Conservation (phyloP, 148 eudicot species). For the Nepenthes gracilis region DNA sequence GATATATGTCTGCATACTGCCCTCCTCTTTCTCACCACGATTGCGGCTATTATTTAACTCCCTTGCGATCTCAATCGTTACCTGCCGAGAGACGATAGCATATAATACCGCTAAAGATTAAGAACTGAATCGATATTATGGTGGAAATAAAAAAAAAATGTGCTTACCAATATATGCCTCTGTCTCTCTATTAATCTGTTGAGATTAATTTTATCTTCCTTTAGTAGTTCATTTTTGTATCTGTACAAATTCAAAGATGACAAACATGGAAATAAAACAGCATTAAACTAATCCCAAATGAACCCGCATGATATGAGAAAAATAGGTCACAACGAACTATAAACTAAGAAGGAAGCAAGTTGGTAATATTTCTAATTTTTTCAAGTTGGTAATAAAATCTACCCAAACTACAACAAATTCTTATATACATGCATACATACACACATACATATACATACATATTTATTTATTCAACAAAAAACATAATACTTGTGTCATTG, state of each 20-base stretch:
- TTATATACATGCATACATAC: too few species aligned
- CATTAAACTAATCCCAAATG: background rate
- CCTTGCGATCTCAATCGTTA: constrained; percentile 73
- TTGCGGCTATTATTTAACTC: constrained; percentile 71
- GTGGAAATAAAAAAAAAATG: background rate
- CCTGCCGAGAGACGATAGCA: constrained; percentile 27
- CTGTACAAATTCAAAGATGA: constrained; percentile 17
- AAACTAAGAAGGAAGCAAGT: too few species aligned
- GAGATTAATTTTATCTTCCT: constrained; percentile 68
- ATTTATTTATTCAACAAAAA: too few species aligned
- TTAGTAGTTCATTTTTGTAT: constrained; percentile 67
- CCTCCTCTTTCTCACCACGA: constrained; percentile 77
- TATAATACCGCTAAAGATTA: background rate
- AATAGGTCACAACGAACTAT: too few species aligned
- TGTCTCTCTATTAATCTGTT: constrained; percentile 43
- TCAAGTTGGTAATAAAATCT: too few species aligned
- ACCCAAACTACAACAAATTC: too few species aligned
- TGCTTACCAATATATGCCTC: constrained; percentile 56
- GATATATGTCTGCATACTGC: constrained; percentile 64
- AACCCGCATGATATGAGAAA: background rate
- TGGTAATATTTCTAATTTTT: too few species aligned
- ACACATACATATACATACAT: too few species aligned
- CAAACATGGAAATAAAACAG: background rate
- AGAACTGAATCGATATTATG: background rate
- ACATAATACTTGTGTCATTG: too few species aligned